A percentile compares a stretch with the other conserved stretches of the same genome.
phyloP scores from a whole-genome alignment of 495 filamentous ascomycete genomes.

The Penicillium chermesinum region DNA sequence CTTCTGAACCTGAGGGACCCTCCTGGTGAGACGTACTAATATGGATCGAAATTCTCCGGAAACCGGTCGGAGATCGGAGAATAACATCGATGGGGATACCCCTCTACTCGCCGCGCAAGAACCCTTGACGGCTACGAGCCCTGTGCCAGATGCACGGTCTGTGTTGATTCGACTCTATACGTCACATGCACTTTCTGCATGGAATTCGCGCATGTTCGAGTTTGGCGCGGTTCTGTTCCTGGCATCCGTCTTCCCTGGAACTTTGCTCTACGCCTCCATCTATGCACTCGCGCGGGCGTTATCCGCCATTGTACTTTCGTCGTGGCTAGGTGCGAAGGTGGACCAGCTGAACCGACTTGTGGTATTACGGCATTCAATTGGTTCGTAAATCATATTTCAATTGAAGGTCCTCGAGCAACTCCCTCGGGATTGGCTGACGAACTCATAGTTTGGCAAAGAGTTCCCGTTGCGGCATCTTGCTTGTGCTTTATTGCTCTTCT shows the following conservation, averaged over 20 bases:
- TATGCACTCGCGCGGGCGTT: conserved; percentile 34
- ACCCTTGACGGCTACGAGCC: background rate
- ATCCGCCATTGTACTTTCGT: conserved; percentile 28
- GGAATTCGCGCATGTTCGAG: conserved; percentile 68
- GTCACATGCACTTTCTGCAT: conserved; percentile 63
- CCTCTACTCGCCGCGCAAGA: background rate
- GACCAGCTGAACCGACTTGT: conserved; percentile 42
- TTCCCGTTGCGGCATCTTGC: conserved; percentile 37
- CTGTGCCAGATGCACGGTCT: conserved; percentile 3
- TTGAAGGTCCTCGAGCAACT: background rate
- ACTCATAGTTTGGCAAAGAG: conserved; percentile 31
- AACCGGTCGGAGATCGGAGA: background rate
- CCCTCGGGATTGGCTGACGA: background rate
- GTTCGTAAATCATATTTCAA: conserved; percentile 23
- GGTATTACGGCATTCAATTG: conserved; percentile 45
- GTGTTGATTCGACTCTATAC: conserved; percentile 41
- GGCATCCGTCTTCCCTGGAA: conserved; percentile 52
- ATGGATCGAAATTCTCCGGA: background rate
- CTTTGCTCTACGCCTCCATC: conserved; percentile 41
- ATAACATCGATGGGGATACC: background rate
- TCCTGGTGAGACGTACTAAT: too few species aligned
- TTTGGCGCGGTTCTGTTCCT: conserved; percentile 60
- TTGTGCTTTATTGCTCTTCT: conserved; percentile 25
- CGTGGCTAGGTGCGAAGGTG: conserved; percentile 43
- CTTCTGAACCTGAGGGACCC: background rate